phyloP scores from a whole-genome alignment of 306 rosid species.

The Clitoria ternatea region DNA sequence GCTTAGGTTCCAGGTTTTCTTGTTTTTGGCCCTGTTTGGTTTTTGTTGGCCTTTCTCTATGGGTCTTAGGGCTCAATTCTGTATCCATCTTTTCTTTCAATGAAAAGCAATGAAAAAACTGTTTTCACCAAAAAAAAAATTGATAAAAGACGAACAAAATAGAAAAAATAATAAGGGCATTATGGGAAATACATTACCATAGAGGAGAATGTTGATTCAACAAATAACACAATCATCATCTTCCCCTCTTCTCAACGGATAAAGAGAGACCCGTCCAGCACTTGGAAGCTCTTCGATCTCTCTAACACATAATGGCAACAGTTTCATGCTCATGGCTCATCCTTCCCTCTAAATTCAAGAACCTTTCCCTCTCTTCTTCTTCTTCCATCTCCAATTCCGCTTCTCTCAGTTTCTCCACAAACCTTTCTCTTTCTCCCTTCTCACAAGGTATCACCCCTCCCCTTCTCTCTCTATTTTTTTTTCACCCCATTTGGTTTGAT shows the following conservation, averaged over 20 bases:
- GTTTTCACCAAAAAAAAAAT: too few species aligned
- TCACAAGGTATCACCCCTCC: conserved; percentile 37
- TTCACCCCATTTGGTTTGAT: background rate
- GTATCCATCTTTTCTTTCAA: too few species aligned
- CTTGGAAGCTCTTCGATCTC: background rate
- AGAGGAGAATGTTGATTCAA: background rate
- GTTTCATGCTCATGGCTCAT: conserved; percentile 57
- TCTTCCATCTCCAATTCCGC: conserved; percentile 33
- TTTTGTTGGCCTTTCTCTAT: too few species aligned
- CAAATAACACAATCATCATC: background rate
- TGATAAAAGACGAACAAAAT: background rate
- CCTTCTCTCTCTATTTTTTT: background rate
- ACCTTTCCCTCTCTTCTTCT: conserved; percentile 47
- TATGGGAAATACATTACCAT: background rate
- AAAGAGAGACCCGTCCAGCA: background rate
- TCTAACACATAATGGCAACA: conserved; percentile 27
- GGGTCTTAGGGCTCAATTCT: too few species aligned
- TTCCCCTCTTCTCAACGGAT: conserved; percentile 7
- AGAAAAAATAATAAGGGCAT: background rate
- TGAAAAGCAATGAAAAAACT: too few species aligned
- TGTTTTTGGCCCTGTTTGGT: too few species aligned
- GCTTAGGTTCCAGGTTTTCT: too few species aligned
- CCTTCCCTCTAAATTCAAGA: conserved; percentile 60
- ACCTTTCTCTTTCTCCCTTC: conserved; percentile 47
- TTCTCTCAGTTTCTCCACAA: conserved; percentile 60